Base-by-base conservation (phyloP, 2,329 filamentous ascomycete genomes). In the Cryphonectria radicalis region DNA sequence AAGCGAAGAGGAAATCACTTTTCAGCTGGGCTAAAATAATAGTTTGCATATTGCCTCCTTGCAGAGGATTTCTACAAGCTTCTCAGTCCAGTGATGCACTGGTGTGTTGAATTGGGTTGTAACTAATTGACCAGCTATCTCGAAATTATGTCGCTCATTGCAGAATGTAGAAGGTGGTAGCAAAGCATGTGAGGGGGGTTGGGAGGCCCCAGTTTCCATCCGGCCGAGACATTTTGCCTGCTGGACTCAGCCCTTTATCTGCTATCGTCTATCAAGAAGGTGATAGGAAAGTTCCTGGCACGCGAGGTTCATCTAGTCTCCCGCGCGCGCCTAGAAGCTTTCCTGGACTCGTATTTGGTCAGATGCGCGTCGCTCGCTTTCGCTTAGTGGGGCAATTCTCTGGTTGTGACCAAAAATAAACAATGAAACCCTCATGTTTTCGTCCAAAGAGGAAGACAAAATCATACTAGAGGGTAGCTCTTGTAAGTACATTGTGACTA, bases 151-250 rank as follows among this genome's bases (percentile, higher is more conserved):
- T 64, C 35, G 59, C 67, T 64, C 22, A 32, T 64, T 57, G 35
- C 35, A 69, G 67, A 42, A 69, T 57, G 14, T 10, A 69, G 67
- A 69, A 69, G 67, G 67, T 69, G 67, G 35, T 43, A 57, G 28
- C 8, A 1, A 64, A 59, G 60, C 46, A 43, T 19, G 11, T 25
- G 32, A 35, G 22, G 14, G 42, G 19, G 46, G 43, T 22, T 22
- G 19, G 32, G 59, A 19, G 46, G 35, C 50, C 43, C 13, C 32
- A 32, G 10, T 0, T 46, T 35, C 32, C 5, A 67, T 57, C 40
- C 19, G 35, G 64, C 46, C 65, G 50, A 67, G 50, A 67, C 46
- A n/a, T 22, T 13, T 43, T 43, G 63, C 63, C 63, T 65, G 17
- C 63, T 50, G 10, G 4, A 50, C 25, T 46, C 43, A 65, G 63